phyloP scores from a whole-genome alignment of 371 early-diverging fungal genomes.

The Mortierella sp. region DNA sequence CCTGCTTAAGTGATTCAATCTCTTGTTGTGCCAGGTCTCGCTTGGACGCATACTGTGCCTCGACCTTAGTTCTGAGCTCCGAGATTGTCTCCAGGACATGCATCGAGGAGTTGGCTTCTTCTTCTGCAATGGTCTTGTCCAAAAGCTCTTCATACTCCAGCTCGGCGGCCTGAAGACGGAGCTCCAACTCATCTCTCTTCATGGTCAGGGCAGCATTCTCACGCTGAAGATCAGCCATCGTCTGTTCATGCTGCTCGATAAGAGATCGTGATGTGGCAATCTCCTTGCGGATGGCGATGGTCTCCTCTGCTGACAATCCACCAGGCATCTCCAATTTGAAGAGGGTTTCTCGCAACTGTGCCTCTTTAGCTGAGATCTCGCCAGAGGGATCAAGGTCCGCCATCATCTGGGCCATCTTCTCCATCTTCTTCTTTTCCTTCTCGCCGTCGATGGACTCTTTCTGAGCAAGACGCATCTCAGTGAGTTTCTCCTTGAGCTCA shows the following conservation, averaged over 20 bases:
- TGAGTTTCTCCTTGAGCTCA: slow-evolving; percentile 71
- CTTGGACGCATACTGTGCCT: slow-evolving; percentile 84
- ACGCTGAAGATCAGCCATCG: slow-evolving; percentile 70
- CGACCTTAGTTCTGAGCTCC: slow-evolving; percentile 86
- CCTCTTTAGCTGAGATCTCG: slow-evolving; percentile 80
- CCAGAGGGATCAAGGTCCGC: slow-evolving; percentile 84
- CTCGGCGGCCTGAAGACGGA: slow-evolving; percentile 76
- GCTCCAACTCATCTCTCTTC: slow-evolving; percentile 81
- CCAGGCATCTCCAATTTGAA: slow-evolving; percentile 66
- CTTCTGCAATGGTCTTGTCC: slow-evolving; percentile 89
- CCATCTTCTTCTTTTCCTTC: slow-evolving; percentile 81
- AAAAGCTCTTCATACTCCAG: slow-evolving; percentile 92
- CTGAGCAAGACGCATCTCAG: slow-evolving; percentile 60
- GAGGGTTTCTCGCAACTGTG: slow-evolving; percentile 76
- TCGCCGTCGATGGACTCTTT: slow-evolving; percentile 68
- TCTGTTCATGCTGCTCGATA: slow-evolving; percentile 74
- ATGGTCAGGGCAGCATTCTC: slow-evolving; percentile 71
- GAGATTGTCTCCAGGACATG: slow-evolving; percentile 78
- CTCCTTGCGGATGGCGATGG: slow-evolving; percentile 81
- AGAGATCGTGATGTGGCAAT: slow-evolving; percentile 76
- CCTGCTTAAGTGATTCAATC: slow-evolving; percentile 76
- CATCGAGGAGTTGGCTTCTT: slow-evolving; percentile 78
- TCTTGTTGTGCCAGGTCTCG: slow-evolving; percentile 81
- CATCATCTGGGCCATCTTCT: slow-evolving; percentile 90
- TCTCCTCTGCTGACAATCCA: slow-evolving; percentile 75